phyloP scores from a whole-genome alignment of 257 asterid species.

The Lavandula angustifolia region DNA sequence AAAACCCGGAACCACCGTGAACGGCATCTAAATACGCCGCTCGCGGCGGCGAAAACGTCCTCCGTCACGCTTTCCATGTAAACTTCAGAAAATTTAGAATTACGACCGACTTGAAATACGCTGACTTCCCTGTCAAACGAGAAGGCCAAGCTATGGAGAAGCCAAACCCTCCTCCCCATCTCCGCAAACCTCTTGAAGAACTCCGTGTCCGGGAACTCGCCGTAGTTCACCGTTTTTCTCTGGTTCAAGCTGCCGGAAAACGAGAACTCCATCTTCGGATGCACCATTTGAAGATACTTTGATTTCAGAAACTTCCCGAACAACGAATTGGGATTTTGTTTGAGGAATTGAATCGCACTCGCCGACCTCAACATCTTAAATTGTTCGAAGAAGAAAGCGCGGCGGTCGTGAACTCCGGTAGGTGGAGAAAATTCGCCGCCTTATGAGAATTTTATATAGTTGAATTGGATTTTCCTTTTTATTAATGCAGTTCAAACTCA shows the following conservation, averaged over 20 bases:
- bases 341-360: conserved; percentile 49
- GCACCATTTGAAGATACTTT: conserved; percentile 73
- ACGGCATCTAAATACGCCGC: conserved; percentile 56
- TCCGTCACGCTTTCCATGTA: conserved; percentile 86
- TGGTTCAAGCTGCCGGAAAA: conserved; percentile 81
- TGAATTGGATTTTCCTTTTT: no score
- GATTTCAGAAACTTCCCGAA: conserved; percentile 70
- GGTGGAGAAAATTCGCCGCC: conserved; percentile 34
- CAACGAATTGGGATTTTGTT: conserved; percentile 53
- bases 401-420: conserved; percentile 34
- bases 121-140: conserved; percentile 60
- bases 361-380: conserved; percentile 58
- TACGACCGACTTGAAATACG: conserved; percentile 57
- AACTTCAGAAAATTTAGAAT: conserved; percentile 64
- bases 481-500: no score
- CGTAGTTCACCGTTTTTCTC: conserved; percentile 69
- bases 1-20: conserved; percentile 95
- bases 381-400: conserved; percentile 58
- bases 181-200: conserved; percentile 80
- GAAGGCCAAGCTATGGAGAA: conserved; percentile 66
- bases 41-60: conserved; percentile 52
- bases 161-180: conserved; percentile 93
- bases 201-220: conserved; percentile 83
- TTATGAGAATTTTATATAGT: no score
- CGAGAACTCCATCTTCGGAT: conserved; percentile 93